Percentiles rank a stretch among this genome's conserved stretches.
These are phyloP conservation scores for Boletus vinaceobasis DNA, from an alignment of 768 basidiomycete genomes.

Conservation along the genomic window DNA sequence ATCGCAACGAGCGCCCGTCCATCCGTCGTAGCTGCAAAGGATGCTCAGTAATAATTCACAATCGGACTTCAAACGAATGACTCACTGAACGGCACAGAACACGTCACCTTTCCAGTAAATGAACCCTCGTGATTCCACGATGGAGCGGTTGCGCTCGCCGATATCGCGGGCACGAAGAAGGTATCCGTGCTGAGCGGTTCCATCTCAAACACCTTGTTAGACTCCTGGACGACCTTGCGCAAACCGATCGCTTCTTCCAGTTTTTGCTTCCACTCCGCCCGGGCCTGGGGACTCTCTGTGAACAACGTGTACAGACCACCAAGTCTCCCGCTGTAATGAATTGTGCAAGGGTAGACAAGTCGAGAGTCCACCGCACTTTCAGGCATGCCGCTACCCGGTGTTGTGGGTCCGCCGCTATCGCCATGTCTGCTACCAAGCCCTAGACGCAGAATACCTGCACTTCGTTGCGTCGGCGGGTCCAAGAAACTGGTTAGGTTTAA, in stretches of 20 bases:
- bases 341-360: conserved; percentile 80
- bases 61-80: not conserved
- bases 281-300: conserved; percentile 72
- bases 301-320: conserved; percentile 87
- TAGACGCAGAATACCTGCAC: conserved; percentile 66
- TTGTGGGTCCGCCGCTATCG: conserved; percentile 23
- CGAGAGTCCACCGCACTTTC: conserved; percentile 60
- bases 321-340: conserved; percentile 84
- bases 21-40: conserved; percentile 67
- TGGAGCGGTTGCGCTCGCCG: conserved; percentile 42
- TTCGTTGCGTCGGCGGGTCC: conserved; percentile 74
- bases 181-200: conserved; percentile 87
- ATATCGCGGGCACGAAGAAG: conserved; percentile 72
- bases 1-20: conserved; percentile 85
- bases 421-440: conserved; percentile 41
- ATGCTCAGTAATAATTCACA: conserved; percentile 7
- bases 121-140: conserved; percentile 68
- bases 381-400: conserved; percentile 30
- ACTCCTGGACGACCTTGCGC: conserved; percentile 84
- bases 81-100: conserved; percentile 88
- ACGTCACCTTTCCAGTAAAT: conserved; percentile 84
- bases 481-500: conserved; percentile 81
- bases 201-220: conserved; percentile 92
- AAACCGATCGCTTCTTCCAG: conserved; percentile 84
- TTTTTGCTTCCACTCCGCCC: conserved; percentile 87